These are phyloP conservation scores for Rhizophora mangle DNA, from an alignment of 345 rosid species.

Conservation along the genomic window DNA sequence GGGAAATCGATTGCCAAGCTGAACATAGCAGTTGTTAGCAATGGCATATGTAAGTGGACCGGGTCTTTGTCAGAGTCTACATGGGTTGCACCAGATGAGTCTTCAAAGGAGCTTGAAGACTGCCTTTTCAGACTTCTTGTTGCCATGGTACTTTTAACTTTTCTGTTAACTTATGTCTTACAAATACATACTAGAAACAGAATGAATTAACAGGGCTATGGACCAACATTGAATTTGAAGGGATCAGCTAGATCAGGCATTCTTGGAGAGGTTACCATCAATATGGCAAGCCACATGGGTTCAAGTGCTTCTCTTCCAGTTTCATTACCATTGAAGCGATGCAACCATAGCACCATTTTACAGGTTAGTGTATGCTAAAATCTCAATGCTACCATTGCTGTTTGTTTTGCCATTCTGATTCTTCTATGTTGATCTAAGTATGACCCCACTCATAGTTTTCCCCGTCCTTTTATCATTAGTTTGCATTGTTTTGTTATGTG, in stretches of 20 bases:
- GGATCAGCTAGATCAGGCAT: conserved; percentile 54
- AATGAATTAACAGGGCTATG: not conserved
- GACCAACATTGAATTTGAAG: conserved; percentile 20
- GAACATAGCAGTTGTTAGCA: conserved; percentile 36
- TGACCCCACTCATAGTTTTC: too few species aligned
- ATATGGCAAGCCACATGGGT: conserved; percentile 40
- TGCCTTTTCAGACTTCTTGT: conserved; percentile 43
- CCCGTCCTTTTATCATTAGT: too few species aligned
- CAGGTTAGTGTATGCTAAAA: conserved; percentile 36
- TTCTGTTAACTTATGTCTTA: not conserved
- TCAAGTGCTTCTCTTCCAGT: conserved; percentile 30
- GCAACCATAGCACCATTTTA: conserved; percentile 45
- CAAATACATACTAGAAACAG: too few species aligned
- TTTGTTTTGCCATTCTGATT: too few species aligned
- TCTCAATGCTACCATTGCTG: too few species aligned
- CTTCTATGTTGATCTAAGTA: too few species aligned
- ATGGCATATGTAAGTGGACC: conserved; percentile 58
- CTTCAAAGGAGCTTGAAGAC: conserved; percentile 38
- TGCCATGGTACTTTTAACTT: conserved; percentile 32
- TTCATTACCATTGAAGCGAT: conserved; percentile 53
- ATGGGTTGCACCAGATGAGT: conserved; percentile 30
- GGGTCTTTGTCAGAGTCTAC: conserved; percentile 45
- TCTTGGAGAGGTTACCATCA: conserved; percentile 52
- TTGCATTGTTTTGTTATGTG: too few species aligned
- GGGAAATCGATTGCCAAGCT: conserved; percentile 50